These are phyloP conservation scores for Novymonas esmeraldas DNA, from an alignment of 208 protist genomes.

Conservation along the genomic window DNA sequence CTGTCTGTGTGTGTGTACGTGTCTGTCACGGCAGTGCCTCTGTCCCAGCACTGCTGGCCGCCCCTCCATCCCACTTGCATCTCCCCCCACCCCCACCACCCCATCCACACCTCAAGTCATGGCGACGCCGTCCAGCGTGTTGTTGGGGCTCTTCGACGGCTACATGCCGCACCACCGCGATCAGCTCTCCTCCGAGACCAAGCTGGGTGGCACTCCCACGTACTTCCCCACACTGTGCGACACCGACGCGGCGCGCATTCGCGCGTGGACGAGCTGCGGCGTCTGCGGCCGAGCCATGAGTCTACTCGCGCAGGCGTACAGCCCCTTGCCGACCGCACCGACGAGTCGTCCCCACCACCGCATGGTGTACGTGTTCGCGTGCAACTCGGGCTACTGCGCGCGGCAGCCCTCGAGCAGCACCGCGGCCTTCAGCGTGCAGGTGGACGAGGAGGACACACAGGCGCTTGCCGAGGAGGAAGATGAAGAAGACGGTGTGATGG, in stretches of 20 bases:
- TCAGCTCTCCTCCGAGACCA: conserved; percentile 70
- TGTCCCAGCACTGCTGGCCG: neutral
- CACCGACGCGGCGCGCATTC: conserved; percentile 32
- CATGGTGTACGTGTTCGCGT: conserved; percentile 87
- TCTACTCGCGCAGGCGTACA: conserved; percentile 79
- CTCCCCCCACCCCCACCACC: neutral
- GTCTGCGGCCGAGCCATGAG: conserved; percentile 75
- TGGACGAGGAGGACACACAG: conserved; percentile 62
- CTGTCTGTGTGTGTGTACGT: neutral
- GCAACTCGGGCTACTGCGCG: conserved; percentile 69
- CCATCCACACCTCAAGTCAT: neutral
- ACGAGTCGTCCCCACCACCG: conserved; percentile 45
- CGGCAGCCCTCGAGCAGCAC: conserved; percentile 75
- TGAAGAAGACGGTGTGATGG: conserved; percentile 45
- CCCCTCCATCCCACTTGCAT: neutral
- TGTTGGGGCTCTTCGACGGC: conserved; percentile 79
- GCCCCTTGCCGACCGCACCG: conserved; percentile 50
- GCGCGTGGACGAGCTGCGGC: conserved; percentile 66
- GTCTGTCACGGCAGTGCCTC: neutral
- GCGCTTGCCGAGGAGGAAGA: conserved; percentile 47
- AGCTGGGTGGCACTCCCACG: conserved; percentile 68
- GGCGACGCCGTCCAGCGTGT: conserved; percentile 23
- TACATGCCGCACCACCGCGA: conserved; percentile 66
- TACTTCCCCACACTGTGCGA: conserved; percentile 56
- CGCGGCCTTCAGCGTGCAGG: conserved; percentile 69